Conservation (phyloP, 2,329 filamentous ascomycete species). For the Rugonectria rugulosa region DNA sequence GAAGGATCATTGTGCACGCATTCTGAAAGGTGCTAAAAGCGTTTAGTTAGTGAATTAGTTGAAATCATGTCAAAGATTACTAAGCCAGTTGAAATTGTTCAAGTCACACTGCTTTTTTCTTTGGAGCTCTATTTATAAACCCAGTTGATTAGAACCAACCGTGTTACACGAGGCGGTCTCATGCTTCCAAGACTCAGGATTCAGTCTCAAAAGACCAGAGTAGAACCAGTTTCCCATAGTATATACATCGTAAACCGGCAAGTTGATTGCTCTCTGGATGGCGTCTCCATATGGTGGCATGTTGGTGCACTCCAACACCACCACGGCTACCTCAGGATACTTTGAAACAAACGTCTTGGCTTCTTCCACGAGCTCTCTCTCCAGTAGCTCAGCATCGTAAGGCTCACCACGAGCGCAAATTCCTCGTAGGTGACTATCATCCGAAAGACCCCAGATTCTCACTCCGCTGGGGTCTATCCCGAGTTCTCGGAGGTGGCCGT, state of each 20-base stretch:
- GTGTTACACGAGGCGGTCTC: no score
- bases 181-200: conserved; percentile 12
- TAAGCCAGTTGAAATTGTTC: no score
- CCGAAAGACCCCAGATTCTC: conserved; percentile 34
- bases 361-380: conserved; percentile 31
- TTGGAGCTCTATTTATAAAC: neutral
- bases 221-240: conserved; percentile 47
- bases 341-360: conserved; percentile 22
- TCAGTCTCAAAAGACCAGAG: conserved; percentile 36
- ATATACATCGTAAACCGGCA: conserved; percentile 47
- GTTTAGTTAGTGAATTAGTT: no score
- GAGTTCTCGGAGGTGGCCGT: conserved; percentile 30
- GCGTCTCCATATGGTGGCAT: conserved; percentile 46
- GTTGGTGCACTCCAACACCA: conserved; percentile 46
- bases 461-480: conserved; percentile 30
- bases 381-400: conserved; percentile 29
- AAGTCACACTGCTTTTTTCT: no score
- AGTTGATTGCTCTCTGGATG: conserved; percentile 39
- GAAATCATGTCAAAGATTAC: no score
- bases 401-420: conserved; percentile 25
- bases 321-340: conserved; percentile 29
- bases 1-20: no score
- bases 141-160: neutral
- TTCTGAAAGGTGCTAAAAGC: no score
- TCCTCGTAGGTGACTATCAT: conserved; percentile 30